Evolutionary conservation across 495 filamentous ascomycete species (phyloP), one percentile per base, ranked within the genome.

Genomic region (Neurospora terricola): DNA sequence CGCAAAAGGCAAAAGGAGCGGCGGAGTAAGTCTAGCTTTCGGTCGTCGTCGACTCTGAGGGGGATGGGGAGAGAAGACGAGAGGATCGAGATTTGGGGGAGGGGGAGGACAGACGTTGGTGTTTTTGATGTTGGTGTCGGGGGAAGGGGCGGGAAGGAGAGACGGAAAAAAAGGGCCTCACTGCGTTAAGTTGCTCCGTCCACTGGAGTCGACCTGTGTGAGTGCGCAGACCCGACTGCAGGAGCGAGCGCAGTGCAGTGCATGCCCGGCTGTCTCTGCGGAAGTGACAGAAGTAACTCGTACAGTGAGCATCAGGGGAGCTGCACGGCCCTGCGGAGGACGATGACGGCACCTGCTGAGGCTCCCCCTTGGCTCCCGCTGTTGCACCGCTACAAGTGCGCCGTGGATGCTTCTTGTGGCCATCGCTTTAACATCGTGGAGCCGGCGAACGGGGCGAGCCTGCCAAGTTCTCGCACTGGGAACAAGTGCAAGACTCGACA

Each of bases 1-100:
- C 72, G 71, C 71, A 78, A 70, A 82, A 83, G 54, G 54, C 69
- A 34, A 71, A 79, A 78, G 72, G 84, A 86, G 81, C 76, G 84
- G 84, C 84, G 84, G 85, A 86, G 85, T 86, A 86, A 86, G 85
- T 86, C 86, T 79, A 54, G 23, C 69, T 68, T 36, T 38, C 36
- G 30, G 69, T 72, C 42, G n/a, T 62, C 54, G 54, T 66, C 54
- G 54, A 66, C 54, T 66, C 54, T 30, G 54, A 66, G 54, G 54
- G 30, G 54, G 23, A 66, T 66, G 54, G 54, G 54, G 54, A 66
- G 54, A 66, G 54, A 66, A 66, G 54, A 66, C 54, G 14, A 66
- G 54, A 66, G 54, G 54, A 62, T 66, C 27, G 54, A 8, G 14
- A 66, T 66, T 66, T 27, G 54, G 54, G 54, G 27, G 54, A 66